phyloP scores from a whole-genome alignment of 73 alveolate species.

The Paramecium octaurelia region DNA sequence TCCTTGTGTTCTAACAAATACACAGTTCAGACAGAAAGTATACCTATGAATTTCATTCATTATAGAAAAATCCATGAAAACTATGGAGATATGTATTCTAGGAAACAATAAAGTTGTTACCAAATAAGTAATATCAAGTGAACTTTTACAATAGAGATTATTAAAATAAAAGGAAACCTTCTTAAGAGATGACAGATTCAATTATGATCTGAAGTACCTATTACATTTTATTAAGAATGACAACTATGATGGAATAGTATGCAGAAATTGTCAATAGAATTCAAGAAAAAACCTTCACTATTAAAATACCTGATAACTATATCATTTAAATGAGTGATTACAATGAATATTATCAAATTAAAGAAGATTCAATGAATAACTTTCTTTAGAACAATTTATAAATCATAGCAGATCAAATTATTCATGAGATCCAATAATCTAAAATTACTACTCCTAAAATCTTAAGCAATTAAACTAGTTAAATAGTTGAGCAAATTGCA shows the following conservation, averaged over 20 bases:
- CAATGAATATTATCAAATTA: not conserved
- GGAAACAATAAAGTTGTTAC: not conserved
- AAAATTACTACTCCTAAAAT: not conserved
- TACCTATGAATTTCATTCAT: not conserved
- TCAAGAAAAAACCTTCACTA: not conserved
- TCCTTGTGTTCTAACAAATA: constrained; percentile 2
- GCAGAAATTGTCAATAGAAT: constrained; percentile 23
- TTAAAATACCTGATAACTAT: not conserved
- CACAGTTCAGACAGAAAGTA: not conserved
- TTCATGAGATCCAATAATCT: not conserved
- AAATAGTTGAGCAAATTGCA: not conserved
- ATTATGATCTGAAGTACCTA: not conserved
- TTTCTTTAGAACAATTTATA: not conserved
- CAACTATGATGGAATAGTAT: not conserved
- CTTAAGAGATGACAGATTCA: not conserved
- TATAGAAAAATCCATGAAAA: not conserved
- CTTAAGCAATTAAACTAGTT: not conserved
- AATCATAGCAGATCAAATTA: not conserved
- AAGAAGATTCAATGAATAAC: not conserved
- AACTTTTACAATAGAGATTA: not conserved
- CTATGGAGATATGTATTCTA: not conserved
- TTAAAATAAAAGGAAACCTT: not conserved
- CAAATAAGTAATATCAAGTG: not conserved
- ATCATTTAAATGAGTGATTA: constrained; percentile 10
- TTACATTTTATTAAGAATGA: not conserved